A percentile compares a stretch with the other conserved stretches of the same genome.
Evolutionary conservation across 257 asterid genomes (phyloP).

Genomic region (Solanum ossicruentum): DNA sequence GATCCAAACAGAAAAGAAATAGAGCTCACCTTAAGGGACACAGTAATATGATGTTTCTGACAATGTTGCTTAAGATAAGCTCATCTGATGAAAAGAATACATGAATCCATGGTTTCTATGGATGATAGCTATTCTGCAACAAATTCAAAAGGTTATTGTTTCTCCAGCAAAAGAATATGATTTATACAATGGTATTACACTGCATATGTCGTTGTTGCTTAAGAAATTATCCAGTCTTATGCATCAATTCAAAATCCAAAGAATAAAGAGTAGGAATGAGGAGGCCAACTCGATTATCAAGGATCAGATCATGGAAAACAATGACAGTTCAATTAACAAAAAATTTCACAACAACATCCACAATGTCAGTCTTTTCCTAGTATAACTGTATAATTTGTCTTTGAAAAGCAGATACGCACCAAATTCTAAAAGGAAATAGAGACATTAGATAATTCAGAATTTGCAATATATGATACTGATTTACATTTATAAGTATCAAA

Average conservation of each 20-base stretch:
- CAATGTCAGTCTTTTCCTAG: neutral
- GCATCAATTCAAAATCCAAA: neutral
- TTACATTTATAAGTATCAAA: neutral
- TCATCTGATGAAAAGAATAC: neutral
- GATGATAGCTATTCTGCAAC: neutral
- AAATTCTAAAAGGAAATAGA: neutral
- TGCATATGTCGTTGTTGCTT: no score
- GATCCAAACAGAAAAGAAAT: neutral
- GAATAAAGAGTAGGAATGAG: neutral
- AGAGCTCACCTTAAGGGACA: neutral
- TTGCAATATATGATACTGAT: neutral
- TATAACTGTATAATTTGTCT: neutral
- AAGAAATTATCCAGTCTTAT: neutral
- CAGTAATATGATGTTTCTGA: neutral
- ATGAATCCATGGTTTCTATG: neutral
- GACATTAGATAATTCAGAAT: neutral
- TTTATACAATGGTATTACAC: neutral
- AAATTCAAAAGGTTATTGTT: neutral
- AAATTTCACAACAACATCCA: neutral
- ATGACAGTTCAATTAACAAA: neutral
- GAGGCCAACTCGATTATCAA: neutral
- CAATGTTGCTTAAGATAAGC: neutral
- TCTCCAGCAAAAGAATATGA: neutral
- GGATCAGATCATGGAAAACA: neutral
- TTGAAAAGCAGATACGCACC: neutral